Evolutionary conservation across 257 asterid genomes (phyloP).

Genomic region (Capsicum pubescens): DNA sequence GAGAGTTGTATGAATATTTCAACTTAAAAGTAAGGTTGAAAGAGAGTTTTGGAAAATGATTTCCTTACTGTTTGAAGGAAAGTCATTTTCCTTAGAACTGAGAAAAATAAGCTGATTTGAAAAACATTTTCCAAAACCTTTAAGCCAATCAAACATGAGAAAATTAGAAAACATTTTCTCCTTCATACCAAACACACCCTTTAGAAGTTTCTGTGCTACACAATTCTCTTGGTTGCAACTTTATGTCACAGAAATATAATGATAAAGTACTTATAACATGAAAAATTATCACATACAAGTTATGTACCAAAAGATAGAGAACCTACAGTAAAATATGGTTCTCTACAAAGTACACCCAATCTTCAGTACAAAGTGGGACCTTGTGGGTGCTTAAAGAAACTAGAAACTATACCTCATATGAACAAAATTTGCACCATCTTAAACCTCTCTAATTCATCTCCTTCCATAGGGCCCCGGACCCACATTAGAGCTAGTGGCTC

Average conservation of each 20-base stretch:
- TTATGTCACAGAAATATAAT: background rate
- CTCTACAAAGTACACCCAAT: background rate
- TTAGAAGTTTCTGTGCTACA: conserved; percentile 7
- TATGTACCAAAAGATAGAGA: background rate
- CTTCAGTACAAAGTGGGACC: background rate
- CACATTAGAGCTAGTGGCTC: conserved; percentile 14
- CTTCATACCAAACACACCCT: no score
- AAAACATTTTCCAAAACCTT: no score
- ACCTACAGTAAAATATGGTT: background rate
- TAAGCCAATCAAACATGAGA: no score
- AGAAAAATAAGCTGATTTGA: no score
- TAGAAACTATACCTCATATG: background rate
- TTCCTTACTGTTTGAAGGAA: no score
- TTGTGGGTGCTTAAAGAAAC: background rate
- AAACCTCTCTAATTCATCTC: background rate
- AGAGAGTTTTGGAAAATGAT: no score
- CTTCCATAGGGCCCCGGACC: background rate
- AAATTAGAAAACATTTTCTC: no score
- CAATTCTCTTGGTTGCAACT: conserved; percentile 1
- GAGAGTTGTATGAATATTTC: no score
- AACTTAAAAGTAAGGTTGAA: no score
- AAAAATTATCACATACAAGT: background rate
- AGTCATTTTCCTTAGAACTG: no score
- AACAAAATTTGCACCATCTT: background rate
- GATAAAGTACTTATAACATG: background rate